Conservation (phyloP, 1,139 yeast genomes). For the Geotrichum citri-aurantii region DNA sequence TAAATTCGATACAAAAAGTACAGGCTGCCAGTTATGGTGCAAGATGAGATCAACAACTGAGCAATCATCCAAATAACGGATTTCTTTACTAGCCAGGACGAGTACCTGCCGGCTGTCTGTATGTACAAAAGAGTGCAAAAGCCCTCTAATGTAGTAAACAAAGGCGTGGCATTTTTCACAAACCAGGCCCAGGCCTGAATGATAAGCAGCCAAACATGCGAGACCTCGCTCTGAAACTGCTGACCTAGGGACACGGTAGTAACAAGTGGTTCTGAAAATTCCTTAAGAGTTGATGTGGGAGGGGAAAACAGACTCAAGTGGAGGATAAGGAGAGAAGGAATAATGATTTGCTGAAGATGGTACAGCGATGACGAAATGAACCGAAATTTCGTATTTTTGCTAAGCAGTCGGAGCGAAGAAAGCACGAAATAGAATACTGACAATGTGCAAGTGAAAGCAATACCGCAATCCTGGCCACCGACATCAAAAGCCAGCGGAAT, state of each 20-base stretch:
- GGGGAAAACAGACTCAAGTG: slow-evolving; percentile 55
- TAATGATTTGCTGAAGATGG: slow-evolving; percentile 72
- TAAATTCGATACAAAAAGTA: slow-evolving; percentile 81
- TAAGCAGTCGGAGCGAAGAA: slow-evolving; percentile 62
- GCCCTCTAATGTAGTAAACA: slow-evolving; percentile 86
- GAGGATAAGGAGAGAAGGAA: slow-evolving; percentile 74
- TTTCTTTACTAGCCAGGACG: slow-evolving; percentile 61
- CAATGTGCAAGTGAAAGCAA: slow-evolving; percentile 73
- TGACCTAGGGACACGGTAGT: slow-evolving; percentile 11
- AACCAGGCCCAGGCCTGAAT: slow-evolving; percentile 63
- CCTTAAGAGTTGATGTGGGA: slow-evolving; percentile 23
- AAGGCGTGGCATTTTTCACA: slow-evolving; percentile 75
- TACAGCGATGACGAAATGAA: slow-evolving; percentile 59
- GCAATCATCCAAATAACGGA: slow-evolving; percentile 80
- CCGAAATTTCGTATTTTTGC: slow-evolving; percentile 45
- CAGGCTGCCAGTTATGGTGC: slow-evolving; percentile 66
- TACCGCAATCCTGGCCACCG: slow-evolving; percentile 90
- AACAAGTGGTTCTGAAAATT: slow-evolving; percentile 16
- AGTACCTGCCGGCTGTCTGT: slow-evolving; percentile 84
- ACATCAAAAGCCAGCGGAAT: slow-evolving; percentile 94
- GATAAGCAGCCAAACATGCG: slow-evolving; percentile 35
- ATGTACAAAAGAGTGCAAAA: slow-evolving; percentile 83
- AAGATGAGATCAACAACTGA: slow-evolving; percentile 67
- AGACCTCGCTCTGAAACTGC: slow-evolving; percentile 10
- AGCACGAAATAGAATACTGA: slow-evolving; percentile 61